These are phyloP conservation scores for Knoxia roxburghii DNA, from an alignment of 257 asterid species.

Conservation along the genomic window DNA sequence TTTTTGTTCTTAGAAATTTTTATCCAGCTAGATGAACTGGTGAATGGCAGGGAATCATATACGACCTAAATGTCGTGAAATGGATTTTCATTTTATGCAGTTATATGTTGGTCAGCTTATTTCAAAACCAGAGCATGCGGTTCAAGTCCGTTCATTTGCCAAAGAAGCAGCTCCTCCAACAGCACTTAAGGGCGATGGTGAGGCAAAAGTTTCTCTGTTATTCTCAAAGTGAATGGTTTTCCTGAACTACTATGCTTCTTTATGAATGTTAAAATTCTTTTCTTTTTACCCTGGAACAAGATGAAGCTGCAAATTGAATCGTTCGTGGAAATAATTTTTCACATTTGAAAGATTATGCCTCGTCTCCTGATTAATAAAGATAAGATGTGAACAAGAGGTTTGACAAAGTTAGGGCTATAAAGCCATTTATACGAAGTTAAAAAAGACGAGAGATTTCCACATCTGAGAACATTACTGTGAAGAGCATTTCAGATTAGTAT, in stretches of 20 bases:
- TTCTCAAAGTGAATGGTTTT: background rate
- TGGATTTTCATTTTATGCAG: constrained; percentile 22
- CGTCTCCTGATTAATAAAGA: background rate
- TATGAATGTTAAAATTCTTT: background rate
- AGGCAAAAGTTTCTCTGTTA: constrained; percentile 22
- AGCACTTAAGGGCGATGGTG: constrained; percentile 80
- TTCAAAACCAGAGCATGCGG: constrained; percentile 46
- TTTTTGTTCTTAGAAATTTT: background rate
- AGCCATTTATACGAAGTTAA: no score
- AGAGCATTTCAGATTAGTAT: background rate
- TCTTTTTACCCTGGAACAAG: background rate
- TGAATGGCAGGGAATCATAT: background rate
- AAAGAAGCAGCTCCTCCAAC: constrained; percentile 66
- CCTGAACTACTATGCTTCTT: background rate
- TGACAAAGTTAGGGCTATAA: no score
- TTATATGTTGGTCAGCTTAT: constrained; percentile 39
- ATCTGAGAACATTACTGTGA: background rate
- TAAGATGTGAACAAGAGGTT: background rate
- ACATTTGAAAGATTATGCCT: background rate
- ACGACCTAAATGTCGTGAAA: background rate
- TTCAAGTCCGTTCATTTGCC: constrained; percentile 69
- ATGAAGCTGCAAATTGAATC: background rate
- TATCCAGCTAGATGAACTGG: background rate
- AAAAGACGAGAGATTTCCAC: no score
- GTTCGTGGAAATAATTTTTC: background rate